These are phyloP conservation scores for Colletotrichum sp. DNA, from an alignment of 2,329 filamentous ascomycete genomes.

Conservation along the genomic window DNA sequence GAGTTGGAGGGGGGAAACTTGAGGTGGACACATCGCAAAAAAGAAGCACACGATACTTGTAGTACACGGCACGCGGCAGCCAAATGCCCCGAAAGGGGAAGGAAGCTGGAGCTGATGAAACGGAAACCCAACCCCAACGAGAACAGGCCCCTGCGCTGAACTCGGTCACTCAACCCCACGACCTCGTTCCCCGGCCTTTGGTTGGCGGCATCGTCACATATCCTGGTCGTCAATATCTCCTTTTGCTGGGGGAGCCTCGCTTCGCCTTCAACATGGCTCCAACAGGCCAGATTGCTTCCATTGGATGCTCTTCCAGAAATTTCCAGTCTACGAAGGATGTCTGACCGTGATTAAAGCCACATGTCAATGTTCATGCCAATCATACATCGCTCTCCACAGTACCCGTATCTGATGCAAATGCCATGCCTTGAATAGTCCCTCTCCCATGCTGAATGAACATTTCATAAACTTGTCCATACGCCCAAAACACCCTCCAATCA, in stretches of 20 bases:
- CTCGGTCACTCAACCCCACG: neutral
- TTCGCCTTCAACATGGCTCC: neutral
- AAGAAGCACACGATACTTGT: neutral
- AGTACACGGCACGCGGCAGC: neutral
- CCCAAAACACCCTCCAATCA: neutral
- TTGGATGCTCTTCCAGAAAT: neutral
- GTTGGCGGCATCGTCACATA: neutral
- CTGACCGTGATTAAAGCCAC: neutral
- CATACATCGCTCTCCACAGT: neutral
- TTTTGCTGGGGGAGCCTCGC: neutral
- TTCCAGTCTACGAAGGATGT: neutral
- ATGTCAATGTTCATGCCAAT: neutral
- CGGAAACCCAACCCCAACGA: constrained; percentile 3
- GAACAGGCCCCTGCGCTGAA: neutral
- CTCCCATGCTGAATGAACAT: neutral
- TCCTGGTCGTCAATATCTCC: neutral
- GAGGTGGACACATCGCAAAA: neutral
- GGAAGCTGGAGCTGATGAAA: constrained; percentile 10
- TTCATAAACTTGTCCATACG: neutral
- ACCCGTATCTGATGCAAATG: neutral
- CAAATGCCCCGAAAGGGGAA: neutral
- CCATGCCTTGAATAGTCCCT: neutral
- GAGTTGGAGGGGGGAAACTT: neutral
- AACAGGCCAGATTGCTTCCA: constrained; percentile 1
- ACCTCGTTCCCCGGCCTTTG: constrained; percentile 2